Evolutionary conservation across 768 basidiomycete species (phyloP).

Genomic region (Cystofilobasidium ferigula): DNA sequence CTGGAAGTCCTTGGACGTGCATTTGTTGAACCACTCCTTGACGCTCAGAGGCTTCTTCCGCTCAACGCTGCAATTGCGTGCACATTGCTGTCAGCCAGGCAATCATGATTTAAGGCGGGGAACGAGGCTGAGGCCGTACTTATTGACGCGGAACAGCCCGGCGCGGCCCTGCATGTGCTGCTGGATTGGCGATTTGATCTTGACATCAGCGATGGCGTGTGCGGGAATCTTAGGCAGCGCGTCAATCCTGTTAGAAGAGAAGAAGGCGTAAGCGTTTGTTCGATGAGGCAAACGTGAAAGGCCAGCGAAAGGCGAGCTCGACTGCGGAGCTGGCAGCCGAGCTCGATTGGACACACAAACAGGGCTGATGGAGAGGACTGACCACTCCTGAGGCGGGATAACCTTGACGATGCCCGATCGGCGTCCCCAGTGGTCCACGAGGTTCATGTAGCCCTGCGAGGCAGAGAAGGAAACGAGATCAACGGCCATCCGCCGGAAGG

Average conservation of each 20-base stretch:
- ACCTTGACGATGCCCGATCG: slow-evolving; percentile 90
- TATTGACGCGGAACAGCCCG: slow-evolving; percentile 80
- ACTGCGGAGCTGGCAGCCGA: neutral
- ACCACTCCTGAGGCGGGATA: slow-evolving; percentile 92
- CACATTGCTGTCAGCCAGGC: neutral
- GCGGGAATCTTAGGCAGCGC: slow-evolving; percentile 58
- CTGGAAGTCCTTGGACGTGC: slow-evolving; percentile 18
- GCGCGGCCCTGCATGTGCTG: slow-evolving; percentile 77
- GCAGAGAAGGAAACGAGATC: slow-evolving; percentile 36
- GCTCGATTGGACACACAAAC: neutral
- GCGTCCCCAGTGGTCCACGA: slow-evolving; percentile 78
- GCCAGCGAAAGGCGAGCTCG: neutral
- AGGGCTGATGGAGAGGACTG: slow-evolving; percentile 33
- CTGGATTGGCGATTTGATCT: slow-evolving; percentile 81
- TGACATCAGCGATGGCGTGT: slow-evolving; percentile 56
- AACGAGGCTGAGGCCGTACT: slow-evolving; percentile 35
- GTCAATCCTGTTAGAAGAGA: slow-evolving; percentile 47
- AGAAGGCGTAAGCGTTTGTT: neutral
- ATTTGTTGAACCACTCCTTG: slow-evolving; percentile 38
- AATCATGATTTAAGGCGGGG: neutral
- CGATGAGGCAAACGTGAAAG: neutral
- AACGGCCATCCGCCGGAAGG: neutral
- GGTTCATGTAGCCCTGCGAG: slow-evolving; percentile 81
- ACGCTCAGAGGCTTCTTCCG: slow-evolving; percentile 34
- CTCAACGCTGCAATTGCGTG: slow-evolving; percentile 19